phyloP scores from a whole-genome alignment of 805 yeast genomes.

The Candida sithepensis region DNA sequence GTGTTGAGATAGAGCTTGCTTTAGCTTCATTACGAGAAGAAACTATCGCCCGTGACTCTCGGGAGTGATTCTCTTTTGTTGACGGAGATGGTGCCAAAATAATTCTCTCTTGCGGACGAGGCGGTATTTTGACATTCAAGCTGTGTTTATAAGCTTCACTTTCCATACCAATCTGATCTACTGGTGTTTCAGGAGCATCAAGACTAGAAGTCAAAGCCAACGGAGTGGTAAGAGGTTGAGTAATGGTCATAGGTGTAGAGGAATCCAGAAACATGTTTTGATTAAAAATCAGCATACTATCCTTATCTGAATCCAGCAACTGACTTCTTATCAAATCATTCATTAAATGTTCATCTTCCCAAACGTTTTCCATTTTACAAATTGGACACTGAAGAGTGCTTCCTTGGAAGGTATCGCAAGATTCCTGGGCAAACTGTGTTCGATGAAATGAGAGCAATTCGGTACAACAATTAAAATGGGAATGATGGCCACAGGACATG shows the following conservation, averaged over 20 bases:
- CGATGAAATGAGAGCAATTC: slow-evolving; percentile 20
- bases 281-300: neutral
- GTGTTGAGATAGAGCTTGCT: neutral
- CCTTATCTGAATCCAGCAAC: slow-evolving; percentile 6
- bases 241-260: slow-evolving; percentile 3
- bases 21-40: slow-evolving; percentile 4
- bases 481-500: slow-evolving; percentile 39
- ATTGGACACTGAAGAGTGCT: slow-evolving; percentile 14
- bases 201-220: slow-evolving; percentile 4
- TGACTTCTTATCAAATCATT: slow-evolving; percentile 14
- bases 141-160: slow-evolving; percentile 1
- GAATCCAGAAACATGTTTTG: slow-evolving; percentile 6
- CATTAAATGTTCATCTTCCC: slow-evolving; percentile 14
- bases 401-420: neutral
- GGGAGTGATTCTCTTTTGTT: slow-evolving; percentile 9
- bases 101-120: too few species aligned
- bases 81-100: slow-evolving; percentile 11
- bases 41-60: slow-evolving; percentile 14
- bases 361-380: slow-evolving; percentile 13
- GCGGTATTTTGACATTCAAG: neutral
- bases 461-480: slow-evolving; percentile 42
- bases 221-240: slow-evolving; percentile 8
- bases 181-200: slow-evolving; percentile 23
- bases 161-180: slow-evolving; percentile 22
- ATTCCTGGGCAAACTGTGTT: slow-evolving; percentile 1